Percentiles rank a stretch among this genome's conserved stretches.
Evolutionary conservation across 768 basidiomycete species (phyloP).

Genomic region (Paxillus rubicundulus): DNA sequence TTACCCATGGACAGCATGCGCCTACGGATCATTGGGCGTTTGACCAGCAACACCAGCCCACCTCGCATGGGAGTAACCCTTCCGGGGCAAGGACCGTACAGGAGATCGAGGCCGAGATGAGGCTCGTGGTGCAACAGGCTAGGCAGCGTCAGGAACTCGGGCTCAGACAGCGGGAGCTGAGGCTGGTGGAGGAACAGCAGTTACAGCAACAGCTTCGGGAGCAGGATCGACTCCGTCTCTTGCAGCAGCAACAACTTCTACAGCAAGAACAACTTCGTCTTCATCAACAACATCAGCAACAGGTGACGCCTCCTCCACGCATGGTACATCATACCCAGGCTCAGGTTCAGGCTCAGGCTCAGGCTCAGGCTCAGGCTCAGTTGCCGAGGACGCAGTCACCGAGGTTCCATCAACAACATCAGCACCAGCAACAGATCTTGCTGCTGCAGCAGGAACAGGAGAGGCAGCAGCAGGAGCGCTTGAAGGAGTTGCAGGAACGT

Average conservation of each 20-base stretch:
- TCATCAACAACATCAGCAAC: constrained; percentile 38
- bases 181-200: constrained; percentile 32
- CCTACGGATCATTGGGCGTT: constrained; percentile 32
- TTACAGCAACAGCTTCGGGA: constrained; percentile 44
- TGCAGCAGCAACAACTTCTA: constrained; percentile 40
- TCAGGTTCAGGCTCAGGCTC: constrained; percentile 7
- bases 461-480: constrained; percentile 52
- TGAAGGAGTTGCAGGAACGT: constrained; percentile 63
- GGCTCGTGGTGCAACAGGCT: constrained; percentile 51
- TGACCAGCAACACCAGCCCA: constrained; percentile 41
- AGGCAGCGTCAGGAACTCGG: constrained; percentile 40
- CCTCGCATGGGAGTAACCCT: constrained; percentile 34
- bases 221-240: constrained; percentile 38
- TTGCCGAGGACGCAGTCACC: constrained; percentile 69
- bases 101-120: constrained; percentile 85
- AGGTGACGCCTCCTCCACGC: constrained; percentile 63
- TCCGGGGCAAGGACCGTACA: constrained; percentile 61
- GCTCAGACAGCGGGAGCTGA: constrained; percentile 43
- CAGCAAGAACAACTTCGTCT: constrained; percentile 37
- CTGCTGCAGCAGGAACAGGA: constrained; percentile 69
- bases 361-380: constrained; percentile 12
- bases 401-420: constrained; percentile 74
- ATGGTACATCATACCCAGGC: constrained; percentile 45
- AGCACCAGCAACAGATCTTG: constrained; percentile 69
- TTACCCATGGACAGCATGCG: constrained; percentile 28